Conservation (phyloP, 2,329 filamentous ascomycete species). For the Macrophomina tecta region DNA sequence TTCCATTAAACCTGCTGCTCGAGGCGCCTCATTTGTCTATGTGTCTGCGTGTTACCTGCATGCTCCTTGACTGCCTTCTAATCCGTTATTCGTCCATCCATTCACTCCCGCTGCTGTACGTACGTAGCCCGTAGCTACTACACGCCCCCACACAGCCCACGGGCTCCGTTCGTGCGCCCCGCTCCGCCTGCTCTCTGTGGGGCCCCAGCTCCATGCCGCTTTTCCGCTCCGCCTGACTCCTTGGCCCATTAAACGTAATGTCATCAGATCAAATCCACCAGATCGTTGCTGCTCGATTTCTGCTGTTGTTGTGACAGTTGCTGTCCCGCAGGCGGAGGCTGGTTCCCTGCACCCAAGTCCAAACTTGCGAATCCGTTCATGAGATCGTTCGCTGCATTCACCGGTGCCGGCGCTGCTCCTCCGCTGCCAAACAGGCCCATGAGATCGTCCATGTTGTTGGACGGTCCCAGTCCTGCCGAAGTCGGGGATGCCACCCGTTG, state of each 20-base stretch:
- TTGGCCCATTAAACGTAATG: slow-evolving; percentile 6
- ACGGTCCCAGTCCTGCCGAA: slow-evolving; percentile 50
- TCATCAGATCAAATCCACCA: slow-evolving; percentile 28
- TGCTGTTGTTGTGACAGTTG: slow-evolving; percentile 25
- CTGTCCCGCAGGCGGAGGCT: slow-evolving; percentile 64
- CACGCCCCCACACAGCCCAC: background rate
- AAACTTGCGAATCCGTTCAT: slow-evolving; percentile 84
- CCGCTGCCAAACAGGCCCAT: slow-evolving; percentile 70
- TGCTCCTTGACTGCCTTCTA: slow-evolving; percentile 4
- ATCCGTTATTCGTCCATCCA: slow-evolving; percentile 2
- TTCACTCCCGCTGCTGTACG: background rate
- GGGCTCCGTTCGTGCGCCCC: slow-evolving; percentile 20
- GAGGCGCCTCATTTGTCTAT: slow-evolving; percentile 5
- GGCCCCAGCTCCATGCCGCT: background rate
- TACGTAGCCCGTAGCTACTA: slow-evolving; percentile 4
- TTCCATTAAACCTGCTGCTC: slow-evolving; percentile 6
- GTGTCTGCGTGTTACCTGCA: slow-evolving; percentile 18
- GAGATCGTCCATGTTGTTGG: slow-evolving; percentile 79
- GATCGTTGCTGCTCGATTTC: slow-evolving; percentile 25
- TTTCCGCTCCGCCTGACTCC: slow-evolving; percentile 22
- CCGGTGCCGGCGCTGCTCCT: slow-evolving; percentile 40
- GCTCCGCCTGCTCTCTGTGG: slow-evolving; percentile 20
- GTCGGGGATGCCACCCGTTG: slow-evolving; percentile 71
- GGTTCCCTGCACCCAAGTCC: slow-evolving; percentile 70
- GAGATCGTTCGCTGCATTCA: slow-evolving; percentile 60